Percentiles rank a stretch among this genome's conserved stretches.
These are phyloP conservation scores for Polytrichum formosum DNA, from an alignment of 225 moss, liverwort and hornwort genomes.

Conservation along the genomic window DNA sequence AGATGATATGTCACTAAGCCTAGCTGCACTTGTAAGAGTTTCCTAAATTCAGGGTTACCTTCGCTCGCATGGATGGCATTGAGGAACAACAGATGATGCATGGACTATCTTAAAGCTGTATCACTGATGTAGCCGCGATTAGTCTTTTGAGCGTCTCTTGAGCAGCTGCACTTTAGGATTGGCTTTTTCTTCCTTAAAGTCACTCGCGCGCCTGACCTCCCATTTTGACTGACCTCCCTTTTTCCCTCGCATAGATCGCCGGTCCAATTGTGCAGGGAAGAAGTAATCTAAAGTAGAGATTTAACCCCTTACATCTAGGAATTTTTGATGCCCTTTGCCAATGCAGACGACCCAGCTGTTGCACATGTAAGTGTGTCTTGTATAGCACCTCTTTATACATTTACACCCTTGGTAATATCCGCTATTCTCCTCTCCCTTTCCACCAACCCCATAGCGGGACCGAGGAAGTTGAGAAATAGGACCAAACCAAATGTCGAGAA, in stretches of 20 bases:
- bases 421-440: no score
- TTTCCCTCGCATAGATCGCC: background rate
- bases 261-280: background rate
- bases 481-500: background rate
- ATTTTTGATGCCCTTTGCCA: background rate
- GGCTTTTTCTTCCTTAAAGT: background rate
- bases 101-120: no score
- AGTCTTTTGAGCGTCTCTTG: background rate
- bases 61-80: background rate
- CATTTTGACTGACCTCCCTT: background rate
- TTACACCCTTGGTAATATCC: no score
- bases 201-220: background rate
- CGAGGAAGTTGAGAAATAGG: background rate
- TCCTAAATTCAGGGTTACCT: background rate
- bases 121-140: background rate
- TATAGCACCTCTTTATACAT: background rate
- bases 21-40: background rate
- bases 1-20: background rate
- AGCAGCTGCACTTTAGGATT: background rate
- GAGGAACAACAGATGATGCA: no score
- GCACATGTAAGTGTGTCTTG: slow-evolving; percentile 1
- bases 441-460: background rate
- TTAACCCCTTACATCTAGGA: background rate
- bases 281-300: background rate
- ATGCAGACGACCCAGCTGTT: background rate